Evolutionary conservation across 2,329 filamentous ascomycete species (phyloP).

Genomic region (Plectosphaerella cucumerina): DNA sequence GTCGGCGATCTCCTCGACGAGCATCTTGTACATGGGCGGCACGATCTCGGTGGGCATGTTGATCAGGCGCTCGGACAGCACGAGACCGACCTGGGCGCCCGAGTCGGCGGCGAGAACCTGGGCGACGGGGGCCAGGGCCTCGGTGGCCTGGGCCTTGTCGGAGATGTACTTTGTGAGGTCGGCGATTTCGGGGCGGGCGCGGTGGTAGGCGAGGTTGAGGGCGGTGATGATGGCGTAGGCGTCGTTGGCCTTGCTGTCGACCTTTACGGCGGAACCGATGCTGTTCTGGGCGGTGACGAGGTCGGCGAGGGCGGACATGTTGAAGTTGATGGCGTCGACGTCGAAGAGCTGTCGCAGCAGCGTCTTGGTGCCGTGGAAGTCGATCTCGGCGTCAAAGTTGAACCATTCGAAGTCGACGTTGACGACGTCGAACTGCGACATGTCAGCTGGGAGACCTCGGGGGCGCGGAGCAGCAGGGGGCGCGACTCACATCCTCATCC

Average conservation of each 20-base stretch:
- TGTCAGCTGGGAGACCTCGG: slow-evolving; percentile 10
- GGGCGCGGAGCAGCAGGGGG: not conserved
- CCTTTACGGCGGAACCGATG: slow-evolving; percentile 92
- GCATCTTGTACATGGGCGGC: slow-evolving; percentile 92
- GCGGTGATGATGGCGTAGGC: slow-evolving; percentile 90
- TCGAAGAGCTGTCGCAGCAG: slow-evolving; percentile 91
- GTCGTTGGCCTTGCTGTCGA: slow-evolving; percentile 90
- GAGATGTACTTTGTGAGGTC: slow-evolving; percentile 69
- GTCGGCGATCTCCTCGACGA: slow-evolving; percentile 84
- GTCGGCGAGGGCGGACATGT: slow-evolving; percentile 82
- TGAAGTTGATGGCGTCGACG: slow-evolving; percentile 77
- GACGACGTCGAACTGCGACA: slow-evolving; percentile 70
- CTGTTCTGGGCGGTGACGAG: slow-evolving; percentile 81
- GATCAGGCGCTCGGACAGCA: slow-evolving; percentile 90
- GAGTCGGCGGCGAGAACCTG: slow-evolving; percentile 49
- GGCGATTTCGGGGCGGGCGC: slow-evolving; percentile 68
- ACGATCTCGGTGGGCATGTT: slow-evolving; percentile 94
- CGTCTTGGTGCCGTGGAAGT: slow-evolving; percentile 92
- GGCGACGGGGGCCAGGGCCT: slow-evolving; percentile 49
- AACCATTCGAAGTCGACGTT: slow-evolving; percentile 99
- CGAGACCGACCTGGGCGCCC: slow-evolving; percentile 66
- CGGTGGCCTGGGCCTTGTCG: slow-evolving; percentile 47
- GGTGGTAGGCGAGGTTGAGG: slow-evolving; percentile 76
- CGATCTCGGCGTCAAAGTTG: slow-evolving; percentile 82
- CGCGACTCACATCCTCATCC: slow-evolving; percentile 44